A percentile compares a stretch with the other conserved stretches of the same genome.
These are phyloP conservation scores for Tetrahymena borealis DNA, from an alignment of 73 alveolate genomes.

Conservation along the genomic window DNA sequence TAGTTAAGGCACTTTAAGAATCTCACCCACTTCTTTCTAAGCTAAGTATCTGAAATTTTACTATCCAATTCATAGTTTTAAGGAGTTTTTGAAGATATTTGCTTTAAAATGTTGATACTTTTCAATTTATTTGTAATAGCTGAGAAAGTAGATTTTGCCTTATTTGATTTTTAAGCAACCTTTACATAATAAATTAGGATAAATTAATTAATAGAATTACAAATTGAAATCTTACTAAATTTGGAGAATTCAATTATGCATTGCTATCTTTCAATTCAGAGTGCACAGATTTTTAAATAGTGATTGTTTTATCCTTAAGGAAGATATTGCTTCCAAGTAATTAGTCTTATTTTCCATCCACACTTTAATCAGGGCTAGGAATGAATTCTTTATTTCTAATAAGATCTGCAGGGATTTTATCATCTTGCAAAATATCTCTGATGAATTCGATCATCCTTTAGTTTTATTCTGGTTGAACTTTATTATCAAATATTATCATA, in stretches of 20 bases:
- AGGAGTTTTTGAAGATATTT: neutral
- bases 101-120: neutral
- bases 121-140: neutral
- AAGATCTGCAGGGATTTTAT: neutral
- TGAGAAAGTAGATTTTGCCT: neutral
- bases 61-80: neutral
- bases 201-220: neutral
- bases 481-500: neutral
- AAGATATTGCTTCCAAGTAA: neutral
- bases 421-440: neutral
- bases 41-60: neutral
- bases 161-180: neutral
- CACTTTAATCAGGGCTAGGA: neutral
- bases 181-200: too few relatives aligned
- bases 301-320: neutral
- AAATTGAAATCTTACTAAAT: neutral
- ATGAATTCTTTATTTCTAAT: neutral
- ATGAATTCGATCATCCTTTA: neutral
- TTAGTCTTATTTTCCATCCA: neutral
- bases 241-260: neutral
- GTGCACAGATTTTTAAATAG: neutral
- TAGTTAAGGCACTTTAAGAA: neutral
- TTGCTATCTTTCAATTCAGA: too few relatives aligned
- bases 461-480: neutral
- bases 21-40: conserved; percentile 17